phyloP scores from a whole-genome alignment of 2,329 filamentous ascomycete species.

The Venturiaceae sp. region DNA sequence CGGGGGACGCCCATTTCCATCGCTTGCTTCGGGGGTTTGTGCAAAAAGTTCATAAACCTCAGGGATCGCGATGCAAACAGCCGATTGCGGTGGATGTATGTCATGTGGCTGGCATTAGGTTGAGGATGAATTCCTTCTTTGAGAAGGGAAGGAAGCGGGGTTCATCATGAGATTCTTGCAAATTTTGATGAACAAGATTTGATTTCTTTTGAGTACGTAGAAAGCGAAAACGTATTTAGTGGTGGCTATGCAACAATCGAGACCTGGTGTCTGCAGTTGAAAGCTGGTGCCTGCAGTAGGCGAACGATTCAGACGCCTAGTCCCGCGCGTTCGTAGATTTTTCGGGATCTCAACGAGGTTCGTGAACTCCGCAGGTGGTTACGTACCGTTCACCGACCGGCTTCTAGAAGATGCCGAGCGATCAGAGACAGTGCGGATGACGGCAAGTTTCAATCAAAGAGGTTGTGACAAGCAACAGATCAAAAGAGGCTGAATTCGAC shows the following conservation, averaged over 20 bases:
- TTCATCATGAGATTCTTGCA: background rate
- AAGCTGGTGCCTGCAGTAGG: background rate
- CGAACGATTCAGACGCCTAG: background rate
- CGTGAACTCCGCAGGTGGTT: background rate
- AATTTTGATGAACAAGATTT: no score
- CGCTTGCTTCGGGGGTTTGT: background rate
- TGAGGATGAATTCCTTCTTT: background rate
- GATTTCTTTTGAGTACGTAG: background rate
- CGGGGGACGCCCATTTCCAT: background rate
- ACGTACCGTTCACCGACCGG: background rate
- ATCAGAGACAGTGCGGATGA: background rate
- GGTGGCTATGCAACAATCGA: background rate
- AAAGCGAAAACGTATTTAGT: no score
- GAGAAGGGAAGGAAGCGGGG: background rate
- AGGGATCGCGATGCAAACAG: background rate
- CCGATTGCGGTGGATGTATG: background rate
- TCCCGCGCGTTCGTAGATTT: background rate
- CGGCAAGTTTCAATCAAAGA: background rate
- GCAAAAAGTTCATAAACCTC: background rate
- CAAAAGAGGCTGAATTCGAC: background rate
- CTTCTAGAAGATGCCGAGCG: background rate
- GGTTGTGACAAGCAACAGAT: background rate
- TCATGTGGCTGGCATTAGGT: background rate
- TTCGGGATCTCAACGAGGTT: background rate
- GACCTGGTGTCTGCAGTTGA: background rate